Evolutionary conservation across 2,329 filamentous ascomycete genomes (phyloP), one percentile per base, ranked within the genome.

Genomic region (Colletotrichum australisinense): DNA sequence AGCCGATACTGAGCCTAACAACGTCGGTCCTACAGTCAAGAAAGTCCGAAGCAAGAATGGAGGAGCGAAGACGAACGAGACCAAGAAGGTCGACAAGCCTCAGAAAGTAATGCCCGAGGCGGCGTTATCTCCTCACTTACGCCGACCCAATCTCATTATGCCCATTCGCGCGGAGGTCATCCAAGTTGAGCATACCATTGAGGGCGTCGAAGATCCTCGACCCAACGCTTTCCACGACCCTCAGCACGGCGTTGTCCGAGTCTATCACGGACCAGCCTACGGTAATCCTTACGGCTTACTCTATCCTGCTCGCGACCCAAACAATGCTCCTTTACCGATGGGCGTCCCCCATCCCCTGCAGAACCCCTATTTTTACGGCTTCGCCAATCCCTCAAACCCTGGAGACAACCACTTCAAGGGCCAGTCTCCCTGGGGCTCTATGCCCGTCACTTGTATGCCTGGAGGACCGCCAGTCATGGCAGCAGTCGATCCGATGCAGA

Each of bases 151-250:
- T 57, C 82, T 87, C 63, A 81, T 91, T 56, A 80, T 87, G 75
- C 86, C 87, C 2, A 81, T 85, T 53, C 83, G 84, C 30, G 83
- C 87, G 30, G 83, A 88, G 60, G 84, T 89, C 22, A 78, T 91
- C 42, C 85, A 89, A 66, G 84, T 89, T 1, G 89, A 92, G 77
- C 87, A 90, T 73, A 84, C 89, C 2, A 80, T 91, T 24, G 89
- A 91, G 75, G 81, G 80, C 1, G 81, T 83, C 4, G 81, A 85
- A 56, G 89, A 91, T 74, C 89, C 89, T 9, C 83, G 84, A 2
- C 90, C 89, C 14, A 92, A 92, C 76, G 88, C 90, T 55, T 92
- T 89, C 77, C 88, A 87, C 76, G 89, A 92, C 76, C 78, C 82
- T n/a, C 82, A 84, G 58, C 84, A 86, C 74, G 86, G 88, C 38